Evolutionary conservation across 1,284 basidiomycete genomes (phyloP), one percentile per base, ranked within the genome.

Genomic region (Thelephora terrestris): DNA sequence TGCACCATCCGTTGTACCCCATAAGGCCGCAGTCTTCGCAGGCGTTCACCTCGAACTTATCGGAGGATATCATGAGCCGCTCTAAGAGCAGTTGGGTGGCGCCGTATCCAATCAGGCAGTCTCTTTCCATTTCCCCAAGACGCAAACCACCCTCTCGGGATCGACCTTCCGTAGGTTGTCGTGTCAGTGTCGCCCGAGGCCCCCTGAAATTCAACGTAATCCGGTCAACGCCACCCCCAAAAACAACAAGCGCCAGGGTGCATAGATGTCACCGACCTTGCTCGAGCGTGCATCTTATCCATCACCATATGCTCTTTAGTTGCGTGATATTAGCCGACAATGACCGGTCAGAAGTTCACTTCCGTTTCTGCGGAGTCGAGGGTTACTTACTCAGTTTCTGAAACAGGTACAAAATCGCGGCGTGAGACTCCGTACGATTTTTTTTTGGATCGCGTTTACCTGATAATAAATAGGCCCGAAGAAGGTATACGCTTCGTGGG

Each of bases 271-370:
- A 52, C 72, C 55, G 63, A 85, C 89, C 91, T 85, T 44, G 94
- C 92, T 53, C 96, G 85, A 55, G 96, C 96, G 61, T 99, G 96
- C 96, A 99, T 99, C 75, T 99, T 99, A 73, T 98, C 94, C 83
- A 96, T 90, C 52, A 98, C 94, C 92, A 95, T 96, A 70, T 94
- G 92, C 72, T 91, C 84, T 85, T 42, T 12, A 42, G 50, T 23
- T 43, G 29, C 43, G 36, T 9, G 47, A 50, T 39, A 47, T 58
- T 47, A 60, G 54, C 64, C 51, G 60, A 49, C 46, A 49, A 46
- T 52, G 54, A 49, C 21, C 50, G 46, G 50, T 50, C 46, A 47
- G 44, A 45, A 45, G 47, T 21, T 10, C 3, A 7, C 9, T 12
- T 14, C 29, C 7, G 7, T 14, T 10, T 12, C 29, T 3, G 29